Base-by-base conservation (phyloP, 2,329 filamentous ascomycete species). In the Ascocoryne sarcoides region DNA sequence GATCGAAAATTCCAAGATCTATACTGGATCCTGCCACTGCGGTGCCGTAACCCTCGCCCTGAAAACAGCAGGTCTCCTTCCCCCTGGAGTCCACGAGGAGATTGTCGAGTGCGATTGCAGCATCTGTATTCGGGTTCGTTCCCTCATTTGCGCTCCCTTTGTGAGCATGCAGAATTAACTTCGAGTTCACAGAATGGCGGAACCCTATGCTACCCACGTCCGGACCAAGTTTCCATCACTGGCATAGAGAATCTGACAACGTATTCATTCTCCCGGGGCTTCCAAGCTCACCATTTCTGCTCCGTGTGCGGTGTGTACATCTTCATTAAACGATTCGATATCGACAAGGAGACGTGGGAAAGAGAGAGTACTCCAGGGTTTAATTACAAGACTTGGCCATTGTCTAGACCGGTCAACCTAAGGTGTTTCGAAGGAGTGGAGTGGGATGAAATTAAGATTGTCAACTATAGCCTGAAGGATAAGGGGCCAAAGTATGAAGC, bases 21-120 rank as follows among this genome's bases (percentile, higher is more conserved):
- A 53, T 37, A 44, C 39, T 1, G 54, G 54, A 3, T 42, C 43
- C 4, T 56, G 51, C 21, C 54, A 56, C 33, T 56, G 52, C n/a
- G 52, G 49, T 5, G 44, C 39, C n/a, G 44, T 49, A 8, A 49
- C 39, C 4, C 32, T 52, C 29, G 51, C 52, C 10, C 38, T 55
- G 18, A 52, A 46, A 18, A 45, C 39, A 7, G 33, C 37, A 14
- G 43, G 36, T 15, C 28, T 40, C 1, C 32, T n/a, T n/a, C n/a
- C n/a, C n/a, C n/a, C n/a, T 50, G 14, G 36, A 12, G 18, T 32
- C 5, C 16, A 38, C 8, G 23, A 42, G 2, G 37, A 39, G 12
- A n/a, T 37, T 8, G 41, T 50, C n/a, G 41, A 51, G 21, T 54
- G 53, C 20, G 45, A 52, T 8, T 55, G 53, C 23, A 50, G 47